Evolutionary conservation across 1,284 basidiomycete species (phyloP).

Genomic region (Polyporus tsugae): DNA sequence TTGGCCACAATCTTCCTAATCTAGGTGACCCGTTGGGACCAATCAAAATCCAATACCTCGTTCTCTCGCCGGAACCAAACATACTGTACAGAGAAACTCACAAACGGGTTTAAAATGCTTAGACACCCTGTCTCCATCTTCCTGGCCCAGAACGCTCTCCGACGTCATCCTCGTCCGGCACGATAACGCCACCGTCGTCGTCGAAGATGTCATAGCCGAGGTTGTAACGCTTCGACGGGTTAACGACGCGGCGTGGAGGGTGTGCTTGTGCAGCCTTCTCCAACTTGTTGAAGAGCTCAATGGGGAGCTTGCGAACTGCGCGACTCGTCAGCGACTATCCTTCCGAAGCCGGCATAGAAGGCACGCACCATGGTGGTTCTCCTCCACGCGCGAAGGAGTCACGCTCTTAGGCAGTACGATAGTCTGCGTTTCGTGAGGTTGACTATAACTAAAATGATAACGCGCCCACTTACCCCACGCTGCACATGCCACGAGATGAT

Average conservation of each 20-base stretch:
- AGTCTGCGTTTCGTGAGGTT: constrained; percentile 47
- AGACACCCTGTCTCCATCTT: constrained; percentile 1
- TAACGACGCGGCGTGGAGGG: constrained; percentile 58
- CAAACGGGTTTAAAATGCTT: not conserved
- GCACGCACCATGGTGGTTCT: constrained; percentile 69
- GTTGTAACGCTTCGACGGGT: constrained; percentile 71
- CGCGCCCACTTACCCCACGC: constrained; percentile 62
- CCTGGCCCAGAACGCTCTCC: not conserved
- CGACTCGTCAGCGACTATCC: not conserved
- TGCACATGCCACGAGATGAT: constrained; percentile 85
- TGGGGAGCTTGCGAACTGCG: constrained; percentile 61
- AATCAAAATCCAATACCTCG: not conserved
- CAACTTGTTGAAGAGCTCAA: constrained; percentile 62
- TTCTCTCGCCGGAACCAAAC: not conserved
- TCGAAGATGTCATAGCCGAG: constrained; percentile 71
- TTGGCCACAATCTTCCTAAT: not conserved
- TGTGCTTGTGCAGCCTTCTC: constrained; percentile 68
- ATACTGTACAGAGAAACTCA: not conserved
- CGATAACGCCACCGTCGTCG: constrained; percentile 39
- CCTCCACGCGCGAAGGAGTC: constrained; percentile 71
- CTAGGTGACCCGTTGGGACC: not conserved
- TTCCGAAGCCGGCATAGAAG: not conserved
- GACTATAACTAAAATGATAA: not conserved
- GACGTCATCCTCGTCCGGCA: constrained; percentile 21
- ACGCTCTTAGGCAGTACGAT: constrained; percentile 85